A percentile compares a stretch with the other conserved stretches of the same genome.
Evolutionary conservation across 1,284 basidiomycete genomes (phyloP).

Genomic region (Cutaneotrichosporon spelunceum): DNA sequence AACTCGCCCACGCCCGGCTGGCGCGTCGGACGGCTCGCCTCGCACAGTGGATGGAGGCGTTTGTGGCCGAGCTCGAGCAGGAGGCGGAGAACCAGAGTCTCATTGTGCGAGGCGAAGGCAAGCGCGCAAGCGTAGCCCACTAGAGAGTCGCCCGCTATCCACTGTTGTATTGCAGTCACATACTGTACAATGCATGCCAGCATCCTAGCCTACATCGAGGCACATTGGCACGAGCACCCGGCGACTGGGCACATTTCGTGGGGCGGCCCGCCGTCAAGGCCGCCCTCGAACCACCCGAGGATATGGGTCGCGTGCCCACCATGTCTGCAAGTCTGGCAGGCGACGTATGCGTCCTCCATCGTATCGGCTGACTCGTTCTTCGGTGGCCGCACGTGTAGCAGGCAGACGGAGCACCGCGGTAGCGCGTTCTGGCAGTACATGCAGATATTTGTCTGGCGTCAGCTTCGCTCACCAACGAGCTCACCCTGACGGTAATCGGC

Average conservation of each 20-base stretch:
- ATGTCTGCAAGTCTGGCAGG: constrained; percentile 50
- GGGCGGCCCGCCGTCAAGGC: constrained; percentile 38
- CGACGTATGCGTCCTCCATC: constrained; percentile 46
- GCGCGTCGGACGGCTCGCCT: constrained; percentile 19
- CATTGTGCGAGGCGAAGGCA: constrained; percentile 11
- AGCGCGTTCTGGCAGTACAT: constrained; percentile 42
- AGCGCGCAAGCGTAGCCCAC: constrained; percentile 7
- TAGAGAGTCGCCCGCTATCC: not conserved
- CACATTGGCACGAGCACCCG: constrained; percentile 47
- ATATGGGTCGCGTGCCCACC: constrained; percentile 50
- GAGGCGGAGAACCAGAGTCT: constrained; percentile 22
- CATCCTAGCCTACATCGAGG: constrained; percentile 25
- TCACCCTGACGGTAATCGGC: constrained; percentile 34
- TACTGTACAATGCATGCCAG: not conserved
- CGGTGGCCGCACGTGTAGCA: constrained; percentile 37
- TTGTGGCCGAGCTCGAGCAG: constrained; percentile 64
- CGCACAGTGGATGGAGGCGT: constrained; percentile 56
- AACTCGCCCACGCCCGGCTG: constrained; percentile 81
- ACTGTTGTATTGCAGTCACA: not conserved
- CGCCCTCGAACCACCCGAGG: constrained; percentile 48
- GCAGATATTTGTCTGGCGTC: constrained; percentile 36
- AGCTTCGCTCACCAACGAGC: constrained; percentile 8
- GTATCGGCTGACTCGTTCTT: constrained; percentile 31
- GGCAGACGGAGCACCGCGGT: constrained; percentile 47
- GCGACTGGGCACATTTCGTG: constrained; percentile 48